Base-by-base conservation (phyloP, 192 early-diverging fungal species). In the Powellomyces hirtus region DNA sequence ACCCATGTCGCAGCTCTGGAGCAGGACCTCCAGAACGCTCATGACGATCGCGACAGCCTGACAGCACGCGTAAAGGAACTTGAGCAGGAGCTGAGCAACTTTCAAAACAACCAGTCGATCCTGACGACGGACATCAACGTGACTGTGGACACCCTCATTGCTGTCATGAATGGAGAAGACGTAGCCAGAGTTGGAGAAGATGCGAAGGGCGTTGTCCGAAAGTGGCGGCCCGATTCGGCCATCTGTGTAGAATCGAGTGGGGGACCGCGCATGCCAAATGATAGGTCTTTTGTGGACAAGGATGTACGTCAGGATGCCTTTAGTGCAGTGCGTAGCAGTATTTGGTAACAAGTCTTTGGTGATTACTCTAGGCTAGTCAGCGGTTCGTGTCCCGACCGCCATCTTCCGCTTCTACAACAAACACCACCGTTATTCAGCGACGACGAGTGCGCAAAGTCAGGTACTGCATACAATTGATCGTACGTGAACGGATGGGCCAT, bases 171-270 rank as follows among this genome's bases (percentile, higher is more conserved):
- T 5, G 64, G 64, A 11, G 18, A 56, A 56, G 50, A 53, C 20
- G 49, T 65, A 6, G 33, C 56, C 6, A 52, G 13, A 6, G 51
- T 66, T 36, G 64, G 30, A 16, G 64, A 66, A 37, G 37, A 37
- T 7, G 52, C 50, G 0, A 66, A 57, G 29, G 64, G 64, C 4
- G 64, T 66, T 5, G 64, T 66, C 6, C 26, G 38, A 36, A 52
- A 38, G 40, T 66, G 64, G 64, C 14, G 64, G 34, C 64, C 64
- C 2, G 64, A 66, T 38, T 66, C 64, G 4, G 64, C 59, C 1
- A 27, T 60, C 4, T 60, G 36, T 22, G 36, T 60, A 7, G 59
- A 40, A 16, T 30, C 4, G 14, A 27, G 26, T 3, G 27, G 27
- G 22, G 27, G 6, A 33, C 53, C 26, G 53, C 24, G 53, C 7